Conservation (phyloP, 371 early-diverging fungal species). For the Gilbertella persicaria region DNA sequence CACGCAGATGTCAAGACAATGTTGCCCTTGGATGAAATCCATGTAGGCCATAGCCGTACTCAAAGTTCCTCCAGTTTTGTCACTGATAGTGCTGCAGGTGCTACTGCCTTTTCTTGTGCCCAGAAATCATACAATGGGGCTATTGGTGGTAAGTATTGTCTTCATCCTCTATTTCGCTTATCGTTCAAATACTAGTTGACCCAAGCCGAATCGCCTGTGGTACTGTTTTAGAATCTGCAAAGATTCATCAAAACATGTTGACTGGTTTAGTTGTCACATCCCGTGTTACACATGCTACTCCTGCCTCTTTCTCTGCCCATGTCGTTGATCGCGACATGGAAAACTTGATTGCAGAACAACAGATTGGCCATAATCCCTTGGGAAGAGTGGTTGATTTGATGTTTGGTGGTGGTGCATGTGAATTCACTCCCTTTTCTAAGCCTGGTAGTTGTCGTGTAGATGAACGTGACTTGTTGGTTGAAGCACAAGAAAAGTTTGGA, state of each 20-base stretch:
- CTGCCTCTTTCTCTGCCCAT: slow-evolving; percentile 82
- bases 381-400: slow-evolving; percentile 85
- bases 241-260: slow-evolving; percentile 64
- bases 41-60: slow-evolving; percentile 87
- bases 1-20: slow-evolving; percentile 32
- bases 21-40: slow-evolving; percentile 79
- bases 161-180: neutral
- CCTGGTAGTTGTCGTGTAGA: slow-evolving; percentile 71
- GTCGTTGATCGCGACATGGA: slow-evolving; percentile 76
- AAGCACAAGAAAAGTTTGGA: slow-evolving; percentile 54
- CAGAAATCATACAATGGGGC: slow-evolving; percentile 90
- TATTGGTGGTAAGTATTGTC: slow-evolving; percentile 60
- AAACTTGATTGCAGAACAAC: slow-evolving; percentile 84
- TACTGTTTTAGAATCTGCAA: slow-evolving; percentile 94
- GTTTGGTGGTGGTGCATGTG: slow-evolving; percentile 92
- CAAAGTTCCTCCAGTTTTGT: slow-evolving; percentile 78
- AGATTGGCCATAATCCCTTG: slow-evolving; percentile 82
- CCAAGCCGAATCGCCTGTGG: slow-evolving; percentile 76
- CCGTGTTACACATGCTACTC: slow-evolving; percentile 91
- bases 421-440: slow-evolving; percentile 69
- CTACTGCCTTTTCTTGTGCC: slow-evolving; percentile 89
- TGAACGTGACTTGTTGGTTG: slow-evolving; percentile 61
- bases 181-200: slow-evolving; percentile 44
- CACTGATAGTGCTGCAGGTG: slow-evolving; percentile 96
- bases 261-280: slow-evolving; percentile 94